phyloP scores from a whole-genome alignment of 805 yeast species.

The Teunomyces panamensis region DNA sequence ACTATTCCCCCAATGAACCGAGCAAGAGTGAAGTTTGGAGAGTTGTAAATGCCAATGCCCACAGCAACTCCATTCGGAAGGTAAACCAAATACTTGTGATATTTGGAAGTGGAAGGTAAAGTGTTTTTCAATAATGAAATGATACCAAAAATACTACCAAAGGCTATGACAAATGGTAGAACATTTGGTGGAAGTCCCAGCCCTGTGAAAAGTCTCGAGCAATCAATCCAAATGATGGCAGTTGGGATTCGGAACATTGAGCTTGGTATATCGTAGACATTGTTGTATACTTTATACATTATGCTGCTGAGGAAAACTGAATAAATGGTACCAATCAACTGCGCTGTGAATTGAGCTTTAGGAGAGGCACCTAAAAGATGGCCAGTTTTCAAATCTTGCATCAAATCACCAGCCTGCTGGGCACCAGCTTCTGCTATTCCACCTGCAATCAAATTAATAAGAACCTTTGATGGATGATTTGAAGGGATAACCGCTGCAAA shows the following conservation, averaged over 20 bases:
- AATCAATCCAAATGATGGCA: conserved; percentile 94
- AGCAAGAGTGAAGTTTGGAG: conserved; percentile 91
- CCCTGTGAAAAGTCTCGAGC: conserved; percentile 90
- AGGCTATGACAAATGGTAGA: conserved; percentile 51
- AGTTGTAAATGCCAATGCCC: conserved; percentile 92
- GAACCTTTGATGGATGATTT: conserved; percentile 72
- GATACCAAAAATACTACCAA: conserved; percentile 67
- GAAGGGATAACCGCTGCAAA: conserved; percentile 80
- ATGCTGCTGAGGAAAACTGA: conserved; percentile 75
- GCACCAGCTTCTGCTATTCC: conserved; percentile 99
- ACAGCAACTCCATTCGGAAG: conserved; percentile 96
- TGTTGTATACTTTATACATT: conserved; percentile 79
- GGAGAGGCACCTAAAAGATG: conserved; percentile 90
- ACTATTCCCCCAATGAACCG: conserved; percentile 85
- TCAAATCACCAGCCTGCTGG: conserved; percentile 96
- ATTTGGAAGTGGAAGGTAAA: conserved; percentile 40
- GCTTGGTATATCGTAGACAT: conserved; percentile 84
- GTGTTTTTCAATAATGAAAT: conserved; percentile 64
- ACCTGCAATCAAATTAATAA: conserved; percentile 88
- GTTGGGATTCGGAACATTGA: conserved; percentile 84
- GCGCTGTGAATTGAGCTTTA: conserved; percentile 86
- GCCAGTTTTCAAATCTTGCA: conserved; percentile 97
- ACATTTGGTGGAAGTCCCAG: conserved; percentile 85
- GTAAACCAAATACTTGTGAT: conserved; percentile 46
- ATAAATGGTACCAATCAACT: conserved; percentile 82